Evolutionary conservation across 1,284 basidiomycete genomes (phyloP).

Genomic region (Earliella scabrosa): DNA sequence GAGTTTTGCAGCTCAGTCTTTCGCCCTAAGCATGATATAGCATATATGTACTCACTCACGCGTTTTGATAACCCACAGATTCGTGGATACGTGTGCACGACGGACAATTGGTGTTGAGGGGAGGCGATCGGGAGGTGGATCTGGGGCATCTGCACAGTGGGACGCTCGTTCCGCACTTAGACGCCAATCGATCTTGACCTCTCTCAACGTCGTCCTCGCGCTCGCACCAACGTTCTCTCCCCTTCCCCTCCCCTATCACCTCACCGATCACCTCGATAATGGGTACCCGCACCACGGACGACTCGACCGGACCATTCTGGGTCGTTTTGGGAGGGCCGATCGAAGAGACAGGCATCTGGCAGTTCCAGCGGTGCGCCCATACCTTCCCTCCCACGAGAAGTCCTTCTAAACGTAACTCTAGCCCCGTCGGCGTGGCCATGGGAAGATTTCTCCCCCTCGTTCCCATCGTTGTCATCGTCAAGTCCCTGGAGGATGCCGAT

Average conservation of each 20-base stretch:
- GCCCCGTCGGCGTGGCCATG: neutral
- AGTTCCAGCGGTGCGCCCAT: neutral
- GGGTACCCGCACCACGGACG: neutral
- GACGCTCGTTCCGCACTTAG: no score
- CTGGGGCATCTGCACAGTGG: no score
- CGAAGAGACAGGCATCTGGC: neutral
- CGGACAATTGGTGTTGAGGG: no score
- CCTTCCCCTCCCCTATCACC: neutral
- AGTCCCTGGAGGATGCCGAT: neutral
- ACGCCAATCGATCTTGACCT: neutral
- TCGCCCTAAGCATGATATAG: no score
- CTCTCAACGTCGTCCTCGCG: neutral
- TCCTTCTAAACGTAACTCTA: neutral
- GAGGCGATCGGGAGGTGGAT: no score
- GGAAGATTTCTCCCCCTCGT: neutral
- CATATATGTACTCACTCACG: no score
- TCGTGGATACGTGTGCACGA: no score
- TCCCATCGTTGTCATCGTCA: conserved; percentile 2
- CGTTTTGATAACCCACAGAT: no score
- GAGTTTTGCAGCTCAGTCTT: no score
- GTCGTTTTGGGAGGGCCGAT: neutral
- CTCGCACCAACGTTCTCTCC: no score
- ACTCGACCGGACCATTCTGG: neutral
- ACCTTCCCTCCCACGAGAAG: neutral
- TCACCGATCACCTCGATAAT: neutral